Evolutionary conservation across 2,329 filamentous ascomycete species (phyloP).

Genomic region (Xenoacremonium recifei): DNA sequence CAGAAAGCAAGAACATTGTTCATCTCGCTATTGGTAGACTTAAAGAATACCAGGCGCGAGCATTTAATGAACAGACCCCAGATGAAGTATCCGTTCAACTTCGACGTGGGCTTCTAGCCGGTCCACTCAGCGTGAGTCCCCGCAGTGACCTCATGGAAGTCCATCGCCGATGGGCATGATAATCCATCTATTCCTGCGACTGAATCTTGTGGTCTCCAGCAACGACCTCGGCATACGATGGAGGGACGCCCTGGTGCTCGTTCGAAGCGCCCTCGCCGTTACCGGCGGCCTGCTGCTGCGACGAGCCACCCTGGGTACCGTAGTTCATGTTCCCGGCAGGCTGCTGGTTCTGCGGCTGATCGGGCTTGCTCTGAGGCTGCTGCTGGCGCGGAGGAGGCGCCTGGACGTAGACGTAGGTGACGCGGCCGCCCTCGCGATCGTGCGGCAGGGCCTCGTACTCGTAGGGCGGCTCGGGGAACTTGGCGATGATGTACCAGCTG

Average conservation of each 20-base stretch:
- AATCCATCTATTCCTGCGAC: slow-evolving; percentile 32
- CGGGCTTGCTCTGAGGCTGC: slow-evolving; percentile 25
- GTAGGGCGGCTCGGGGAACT: slow-evolving; percentile 73
- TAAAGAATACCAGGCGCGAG: too few relatives aligned
- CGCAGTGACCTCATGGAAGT: too few relatives aligned
- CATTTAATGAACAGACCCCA: too few relatives aligned
- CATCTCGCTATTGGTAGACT: too few relatives aligned
- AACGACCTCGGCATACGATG: slow-evolving; percentile 87
- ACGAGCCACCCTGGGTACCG: slow-evolving; percentile 36
- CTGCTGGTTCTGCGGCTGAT: slow-evolving; percentile 15
- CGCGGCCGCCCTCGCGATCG: slow-evolving; percentile 54
- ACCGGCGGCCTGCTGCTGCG: slow-evolving; percentile 31
- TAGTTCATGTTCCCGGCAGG: slow-evolving; percentile 41
- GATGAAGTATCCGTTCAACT: too few relatives aligned
- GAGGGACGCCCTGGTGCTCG: slow-evolving; percentile 57
- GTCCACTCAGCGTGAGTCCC: too few relatives aligned
- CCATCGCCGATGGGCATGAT: too few relatives aligned
- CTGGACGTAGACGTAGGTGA: slow-evolving; percentile 78
- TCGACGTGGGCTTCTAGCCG: too few relatives aligned
- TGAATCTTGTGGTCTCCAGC: slow-evolving; percentile 92
- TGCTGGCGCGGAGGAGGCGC: slow-evolving; percentile 37
- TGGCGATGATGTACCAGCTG: slow-evolving; percentile 96
- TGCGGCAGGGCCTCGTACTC: slow-evolving; percentile 67
- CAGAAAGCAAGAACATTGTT: too few relatives aligned
- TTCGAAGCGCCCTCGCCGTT: slow-evolving; percentile 40